A percentile compares a stretch with the other conserved stretches of the same genome.
These are phyloP conservation scores for Suillus tomentosus DNA, from an alignment of 768 basidiomycete genomes.

Conservation along the genomic window DNA sequence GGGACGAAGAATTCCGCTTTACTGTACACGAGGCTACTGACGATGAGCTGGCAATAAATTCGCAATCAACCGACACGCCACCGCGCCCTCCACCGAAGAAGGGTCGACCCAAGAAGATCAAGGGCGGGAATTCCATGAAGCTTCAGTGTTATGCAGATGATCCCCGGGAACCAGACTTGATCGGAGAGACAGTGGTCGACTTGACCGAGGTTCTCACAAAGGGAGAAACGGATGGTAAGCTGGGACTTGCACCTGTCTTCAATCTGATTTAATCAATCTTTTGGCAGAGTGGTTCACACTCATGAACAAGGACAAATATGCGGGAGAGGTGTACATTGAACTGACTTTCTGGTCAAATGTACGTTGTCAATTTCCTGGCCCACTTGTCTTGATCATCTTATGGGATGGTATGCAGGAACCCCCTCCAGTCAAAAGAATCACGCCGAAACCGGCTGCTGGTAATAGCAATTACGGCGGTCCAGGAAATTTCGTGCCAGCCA, in stretches of 20 bases:
- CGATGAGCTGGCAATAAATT: slow-evolving; percentile 49
- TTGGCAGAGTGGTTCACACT: slow-evolving; percentile 90
- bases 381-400: slow-evolving; percentile 11
- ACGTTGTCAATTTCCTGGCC: slow-evolving; percentile 26
- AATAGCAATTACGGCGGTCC: slow-evolving; percentile 76
- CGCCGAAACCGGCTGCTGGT: slow-evolving; percentile 49
- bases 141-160: slow-evolving; percentile 95
- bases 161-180: slow-evolving; percentile 90
- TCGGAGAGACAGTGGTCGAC: slow-evolving; percentile 89
- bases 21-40: slow-evolving; percentile 78
- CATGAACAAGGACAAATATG: slow-evolving; percentile 88
- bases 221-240: slow-evolving; percentile 94
- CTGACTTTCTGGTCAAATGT: slow-evolving; percentile 97
- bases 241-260: neutral
- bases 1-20: slow-evolving; percentile 98
- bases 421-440: slow-evolving; percentile 68
- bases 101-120: slow-evolving; percentile 48
- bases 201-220: slow-evolving; percentile 88
- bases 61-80: slow-evolving; percentile 47
- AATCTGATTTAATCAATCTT: slow-evolving; percentile 19
- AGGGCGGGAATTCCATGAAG: slow-evolving; percentile 74
- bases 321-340: slow-evolving; percentile 95
- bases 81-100: slow-evolving; percentile 71
- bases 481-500: slow-evolving; percentile 68
- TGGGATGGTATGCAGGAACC: slow-evolving; percentile 57